Conservation (phyloP, 306 rosid genomes). For the Malus fusca region DNA sequence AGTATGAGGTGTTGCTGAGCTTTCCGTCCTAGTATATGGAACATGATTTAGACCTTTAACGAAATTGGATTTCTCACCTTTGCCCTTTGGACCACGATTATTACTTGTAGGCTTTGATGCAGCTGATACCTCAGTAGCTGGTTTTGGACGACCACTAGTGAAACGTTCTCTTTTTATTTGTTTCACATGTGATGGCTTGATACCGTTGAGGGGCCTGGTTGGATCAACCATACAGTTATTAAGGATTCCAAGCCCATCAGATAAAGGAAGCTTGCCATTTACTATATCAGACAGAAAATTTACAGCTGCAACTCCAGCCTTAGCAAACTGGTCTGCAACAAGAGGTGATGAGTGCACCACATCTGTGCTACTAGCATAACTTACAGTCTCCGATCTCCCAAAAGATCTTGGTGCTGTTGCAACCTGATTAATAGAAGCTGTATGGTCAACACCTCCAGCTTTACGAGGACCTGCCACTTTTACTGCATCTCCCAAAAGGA, state of each 20-base stretch:
- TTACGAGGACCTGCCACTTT: constrained; percentile 33
- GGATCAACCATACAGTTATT: constrained; percentile 62
- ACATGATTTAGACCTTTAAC: constrained; percentile 39
- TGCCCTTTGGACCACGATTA: constrained; percentile 45
- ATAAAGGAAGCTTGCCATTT: constrained; percentile 52
- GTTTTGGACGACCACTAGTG: constrained; percentile 46
- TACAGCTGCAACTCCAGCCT: constrained; percentile 74
- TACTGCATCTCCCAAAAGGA: constrained; percentile 32
- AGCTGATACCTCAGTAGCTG: constrained; percentile 29
- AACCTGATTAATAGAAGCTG: constrained; percentile 27
- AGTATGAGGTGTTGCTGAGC: constrained; percentile 29
- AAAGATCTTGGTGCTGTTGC: constrained; percentile 28
- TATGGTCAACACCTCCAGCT: constrained; percentile 28
- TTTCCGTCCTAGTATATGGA: constrained; percentile 35
- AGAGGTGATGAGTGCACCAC: constrained; percentile 27
- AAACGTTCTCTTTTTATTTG: constrained; percentile 52
- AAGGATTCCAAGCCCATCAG: constrained; percentile 57
- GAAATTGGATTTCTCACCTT: constrained; percentile 33
- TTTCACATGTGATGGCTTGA: constrained; percentile 53
- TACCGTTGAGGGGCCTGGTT: constrained; percentile 34
- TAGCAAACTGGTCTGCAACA: constrained; percentile 57
- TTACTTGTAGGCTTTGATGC: constrained; percentile 38
- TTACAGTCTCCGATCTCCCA: constrained; percentile 42
- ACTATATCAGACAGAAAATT: constrained; percentile 68
- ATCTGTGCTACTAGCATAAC: constrained; percentile 37